These are phyloP conservation scores for Clonostachys sp. DNA, from an alignment of 2,329 filamentous ascomycete genomes.

Conservation along the genomic window DNA sequence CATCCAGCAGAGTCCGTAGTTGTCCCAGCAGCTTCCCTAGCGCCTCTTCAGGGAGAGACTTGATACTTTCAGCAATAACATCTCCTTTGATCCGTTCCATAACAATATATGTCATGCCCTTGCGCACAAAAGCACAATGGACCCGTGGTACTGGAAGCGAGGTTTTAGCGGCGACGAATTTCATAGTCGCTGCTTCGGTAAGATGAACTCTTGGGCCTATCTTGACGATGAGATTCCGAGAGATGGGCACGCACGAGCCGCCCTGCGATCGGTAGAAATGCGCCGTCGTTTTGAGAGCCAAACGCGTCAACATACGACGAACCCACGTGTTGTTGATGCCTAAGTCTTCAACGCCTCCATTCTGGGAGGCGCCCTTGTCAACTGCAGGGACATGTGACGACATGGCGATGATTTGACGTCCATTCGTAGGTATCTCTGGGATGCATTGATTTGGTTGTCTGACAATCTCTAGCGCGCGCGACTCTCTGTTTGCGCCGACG, in stretches of 20 bases:
- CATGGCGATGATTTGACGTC: too few species aligned
- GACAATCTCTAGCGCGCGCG: too few species aligned
- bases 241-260: slow-evolving; percentile 17
- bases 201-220: slow-evolving; percentile 7
- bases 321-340: slow-evolving; percentile 19
- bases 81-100: slow-evolving; percentile 30
- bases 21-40: slow-evolving; percentile 10
- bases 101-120: slow-evolving; percentile 29
- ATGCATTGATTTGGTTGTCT: too few species aligned
- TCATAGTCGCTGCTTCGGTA: slow-evolving; percentile 14
- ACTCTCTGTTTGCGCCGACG: too few species aligned
- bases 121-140: slow-evolving; percentile 29
- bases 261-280: slow-evolving; percentile 14
- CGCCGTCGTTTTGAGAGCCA: slow-evolving; percentile 18
- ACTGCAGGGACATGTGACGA: too few species aligned
- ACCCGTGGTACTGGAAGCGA: slow-evolving; percentile 37
- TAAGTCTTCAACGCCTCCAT: slow-evolving; percentile 14
- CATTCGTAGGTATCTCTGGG: too few species aligned
- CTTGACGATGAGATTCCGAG: slow-evolving; percentile 15
- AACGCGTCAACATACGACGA: slow-evolving; percentile 12
- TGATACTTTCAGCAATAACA: slow-evolving; percentile 6
- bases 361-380: background rate
- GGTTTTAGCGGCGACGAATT: slow-evolving; percentile 31
- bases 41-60: slow-evolving; percentile 7
- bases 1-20: slow-evolving; percentile 7